Evolutionary conservation across 495 filamentous ascomycete genomes (phyloP).

Genomic region (Penicillium turbatum): DNA sequence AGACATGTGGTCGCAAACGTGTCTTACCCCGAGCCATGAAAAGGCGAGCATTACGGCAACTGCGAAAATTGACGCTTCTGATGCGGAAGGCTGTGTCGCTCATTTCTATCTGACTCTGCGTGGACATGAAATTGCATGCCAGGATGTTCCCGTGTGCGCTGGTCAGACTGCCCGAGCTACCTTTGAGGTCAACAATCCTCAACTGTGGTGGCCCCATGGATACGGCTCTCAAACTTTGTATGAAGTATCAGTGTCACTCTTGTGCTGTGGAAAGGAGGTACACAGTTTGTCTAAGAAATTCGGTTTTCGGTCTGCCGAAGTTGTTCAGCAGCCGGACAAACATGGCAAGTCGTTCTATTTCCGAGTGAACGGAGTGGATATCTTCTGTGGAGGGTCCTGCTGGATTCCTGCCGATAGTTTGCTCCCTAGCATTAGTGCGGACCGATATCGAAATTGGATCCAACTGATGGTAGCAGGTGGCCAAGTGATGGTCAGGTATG

Average conservation of each 20-base stretch:
- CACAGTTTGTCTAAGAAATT: constrained; percentile 59
- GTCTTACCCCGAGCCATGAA: constrained; percentile 27
- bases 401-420: constrained; percentile 90
- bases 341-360: constrained; percentile 82
- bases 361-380: constrained; percentile 73
- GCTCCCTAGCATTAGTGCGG: constrained; percentile 57
- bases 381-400: constrained; percentile 83
- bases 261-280: constrained; percentile 39
- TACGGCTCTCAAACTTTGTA: constrained; percentile 78
- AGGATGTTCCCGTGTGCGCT: constrained; percentile 44
- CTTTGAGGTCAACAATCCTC: constrained; percentile 56
- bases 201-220: constrained; percentile 75
- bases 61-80: background rate
- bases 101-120: constrained; percentile 57
- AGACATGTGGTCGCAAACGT: background rate
- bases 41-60: constrained; percentile 1
- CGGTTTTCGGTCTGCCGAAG: constrained; percentile 66
- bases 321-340: constrained; percentile 63
- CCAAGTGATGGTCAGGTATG: constrained; percentile 65
- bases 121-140: constrained; percentile 48
- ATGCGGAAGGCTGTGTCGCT: constrained; percentile 27
- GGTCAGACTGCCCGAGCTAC: constrained; percentile 46
- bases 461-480: constrained; percentile 64
- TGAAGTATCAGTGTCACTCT: constrained; percentile 54
- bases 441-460: constrained; percentile 71